Evolutionary conservation across 2,329 filamentous ascomycete genomes (phyloP), one percentile per base, ranked within the genome.

Genomic region (Scedosporium dehoogii): DNA sequence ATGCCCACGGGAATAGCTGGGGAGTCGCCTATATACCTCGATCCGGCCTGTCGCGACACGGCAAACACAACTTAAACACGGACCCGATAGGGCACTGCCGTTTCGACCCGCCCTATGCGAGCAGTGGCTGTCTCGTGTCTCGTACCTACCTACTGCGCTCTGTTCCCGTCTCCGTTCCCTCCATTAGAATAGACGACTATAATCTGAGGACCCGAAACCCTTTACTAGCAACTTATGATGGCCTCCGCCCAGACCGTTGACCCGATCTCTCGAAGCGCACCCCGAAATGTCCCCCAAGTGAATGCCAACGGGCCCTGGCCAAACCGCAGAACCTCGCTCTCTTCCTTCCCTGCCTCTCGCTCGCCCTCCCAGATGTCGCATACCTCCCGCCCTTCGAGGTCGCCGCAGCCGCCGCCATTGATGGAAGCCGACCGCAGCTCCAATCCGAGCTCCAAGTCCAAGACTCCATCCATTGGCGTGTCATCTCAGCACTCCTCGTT

Each of bases 401-500:
- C 83, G 55, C 83, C 84, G 61, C 79, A 84, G 59, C 79, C 77
- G 61, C 76, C 75, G 64, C 71, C 76, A 61, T 75, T 77, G 64
- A 82, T 84, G 57, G 62, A 59, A n/a, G 61, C 58, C 63, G 60
- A 62, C 33, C 61, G 63, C 63, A 79, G 75, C 6, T 87, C 84
- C 16, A 78, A 86, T 70, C 81, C 79, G 58, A 86, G 81, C 73
- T 80, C 79, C 64, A 84, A 82, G 69, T 84, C 80, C 62, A 86
- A 85, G 71, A 81, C 83, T 5, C 77, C 82, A 6, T 86, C 84
- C 10, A 78, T 81, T 66, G 82, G 79, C 38, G 74, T 79, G 25
- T 83, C 83, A 38, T 86, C 84, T 29, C 78, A 88, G 70, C 78
- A 89, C 74, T 81, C 87, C 68, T 81, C 84, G 48, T 71, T 89